Base-by-base conservation (phyloP, 1,139 yeast species). In the Magnusiomyces suaveolens region DNA sequence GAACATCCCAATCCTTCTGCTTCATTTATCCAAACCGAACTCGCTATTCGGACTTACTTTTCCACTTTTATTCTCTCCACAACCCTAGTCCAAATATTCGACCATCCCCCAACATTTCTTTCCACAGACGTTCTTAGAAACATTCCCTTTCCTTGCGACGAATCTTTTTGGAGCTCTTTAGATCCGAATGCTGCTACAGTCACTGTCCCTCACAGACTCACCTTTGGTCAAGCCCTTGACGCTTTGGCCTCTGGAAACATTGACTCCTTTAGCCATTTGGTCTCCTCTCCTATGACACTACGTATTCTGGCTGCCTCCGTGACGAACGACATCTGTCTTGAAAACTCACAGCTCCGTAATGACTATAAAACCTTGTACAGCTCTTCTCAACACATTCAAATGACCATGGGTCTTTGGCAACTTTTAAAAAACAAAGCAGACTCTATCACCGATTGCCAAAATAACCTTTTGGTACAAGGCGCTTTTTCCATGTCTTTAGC, bases 141-240 rank as follows among this genome's bases (percentile, higher is more conserved):
- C 25, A 43, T 54, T 1, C 48, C 43, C 25, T 57, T 70, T 38
- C 73, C 73, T 2, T 68, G 72, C 58, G 62, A 68, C 1, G 73
- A 70, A 54, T 55, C 58, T 14, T 56, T 66, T 23, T 68, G 72
- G 72, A 64, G 62, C 53, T 51, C 67, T 2, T 21, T 43, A 23
- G 54, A 46, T n/a, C 18, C 46, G 1, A 25, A 39, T 20, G 43
- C 29, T 6, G 16, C 16, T 3, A 24, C 41, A 2, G 38, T 24
- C 2, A 44, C 43, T 16, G 24, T 33, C 49, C 48, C 52, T 39
- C 25, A 26, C 51, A 32, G 32, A 23, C 33, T 46, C 41, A 20
- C 50, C 10, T 21, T 21, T 36, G 50, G 43, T 29, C 50, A 47
- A 25, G 43, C 24, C 2, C 52, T 50, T 16, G 32, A 47, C 20